Base-by-base conservation (phyloP, 768 basidiomycete genomes). In the Auriscalpium orientale region DNA sequence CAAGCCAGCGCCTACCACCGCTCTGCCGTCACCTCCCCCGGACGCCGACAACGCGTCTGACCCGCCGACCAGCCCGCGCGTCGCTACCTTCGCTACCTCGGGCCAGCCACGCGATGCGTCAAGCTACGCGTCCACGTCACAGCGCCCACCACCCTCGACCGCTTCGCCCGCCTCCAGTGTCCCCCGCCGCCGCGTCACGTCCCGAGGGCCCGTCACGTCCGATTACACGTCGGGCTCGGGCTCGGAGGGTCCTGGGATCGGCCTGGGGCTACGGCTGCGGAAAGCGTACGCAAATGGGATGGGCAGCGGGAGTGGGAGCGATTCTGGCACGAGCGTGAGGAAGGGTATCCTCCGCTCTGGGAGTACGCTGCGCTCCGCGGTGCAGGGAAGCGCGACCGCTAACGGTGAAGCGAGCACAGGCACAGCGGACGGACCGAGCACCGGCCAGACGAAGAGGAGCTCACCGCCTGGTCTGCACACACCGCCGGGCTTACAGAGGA, bases 1-100 rank as follows among this genome's bases (percentile, higher is more conserved):
- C 33, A 60, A 58, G 28, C 58, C 58, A 13, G 51, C 58, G 46
- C 58, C 58, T 16, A 60, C 58, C 28, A 54, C 52, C 8, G 44
- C 58, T 15, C 46, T 60, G 37, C 58, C 58, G 12, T 56, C 56
- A 20, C 52, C 58, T 21, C 58, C 56, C 2, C 28, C 28, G 28
- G 28, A 28, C 4, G 28, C 28, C 28, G 58, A 58, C 3, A 20
- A 33, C 10, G 53, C 51, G 8, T 56, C 58, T 12, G 53, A 40
- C 6, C 21, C 56, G 36, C 56, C 52, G 1, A 47, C 36, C 15
- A 60, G 51, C n/a, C 52, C 51, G 18, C 37, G 47, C 1, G 22
- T 59, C 1, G 48, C 40, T 35, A 53, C 57, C 43, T 56, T 56
- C 16, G 51, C 47, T 13, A 51, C 57, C 8, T 20, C 43, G 10